Conservation (phyloP, 305 asterid species). For the Salvia sclarea region DNA sequence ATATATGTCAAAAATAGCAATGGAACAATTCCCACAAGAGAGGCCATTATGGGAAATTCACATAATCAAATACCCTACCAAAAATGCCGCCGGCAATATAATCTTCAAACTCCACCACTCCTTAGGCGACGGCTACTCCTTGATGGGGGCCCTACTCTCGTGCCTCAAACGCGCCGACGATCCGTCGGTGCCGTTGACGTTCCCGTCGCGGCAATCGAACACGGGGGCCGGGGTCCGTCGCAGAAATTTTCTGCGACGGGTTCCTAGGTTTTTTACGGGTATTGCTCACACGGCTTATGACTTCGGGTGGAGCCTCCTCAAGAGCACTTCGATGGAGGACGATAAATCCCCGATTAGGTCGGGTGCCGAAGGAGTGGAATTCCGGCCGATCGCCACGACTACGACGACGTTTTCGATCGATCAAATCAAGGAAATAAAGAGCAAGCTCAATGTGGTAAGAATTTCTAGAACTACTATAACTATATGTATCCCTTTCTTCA, state of each 20-base stretch:
- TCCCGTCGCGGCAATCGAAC: constrained; percentile 41
- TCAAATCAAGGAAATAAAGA: constrained; percentile 55
- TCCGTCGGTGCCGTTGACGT: constrained; percentile 60
- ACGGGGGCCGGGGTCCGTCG: background rate
- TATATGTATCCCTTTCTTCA: background rate
- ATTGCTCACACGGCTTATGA: constrained; percentile 45
- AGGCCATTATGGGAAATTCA: constrained; percentile 74
- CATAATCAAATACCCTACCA: constrained; percentile 64
- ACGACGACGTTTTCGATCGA: constrained; percentile 51
- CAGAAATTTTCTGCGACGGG: background rate
- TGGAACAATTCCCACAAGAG: constrained; percentile 42
- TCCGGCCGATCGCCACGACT: constrained; percentile 41
- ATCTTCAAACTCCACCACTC: constrained; percentile 75
- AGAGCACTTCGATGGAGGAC: constrained; percentile 48
- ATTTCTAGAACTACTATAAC: background rate
- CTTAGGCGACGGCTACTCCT: constrained; percentile 75
- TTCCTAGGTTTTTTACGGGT: constrained; percentile 36
- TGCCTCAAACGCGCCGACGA: constrained; percentile 62
- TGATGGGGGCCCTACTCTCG: constrained; percentile 77
- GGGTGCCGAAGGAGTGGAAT: constrained; percentile 49
- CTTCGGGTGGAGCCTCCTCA: constrained; percentile 53
- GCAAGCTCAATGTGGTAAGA: constrained; percentile 59
- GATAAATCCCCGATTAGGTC: constrained; percentile 60
- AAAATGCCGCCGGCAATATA: constrained; percentile 43
- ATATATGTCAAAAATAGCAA: constrained; percentile 48